Percentiles rank a stretch among this genome's conserved stretches.
phyloP scores from a whole-genome alignment of 208 protist genomes.

The Leishmania tropica region DNA sequence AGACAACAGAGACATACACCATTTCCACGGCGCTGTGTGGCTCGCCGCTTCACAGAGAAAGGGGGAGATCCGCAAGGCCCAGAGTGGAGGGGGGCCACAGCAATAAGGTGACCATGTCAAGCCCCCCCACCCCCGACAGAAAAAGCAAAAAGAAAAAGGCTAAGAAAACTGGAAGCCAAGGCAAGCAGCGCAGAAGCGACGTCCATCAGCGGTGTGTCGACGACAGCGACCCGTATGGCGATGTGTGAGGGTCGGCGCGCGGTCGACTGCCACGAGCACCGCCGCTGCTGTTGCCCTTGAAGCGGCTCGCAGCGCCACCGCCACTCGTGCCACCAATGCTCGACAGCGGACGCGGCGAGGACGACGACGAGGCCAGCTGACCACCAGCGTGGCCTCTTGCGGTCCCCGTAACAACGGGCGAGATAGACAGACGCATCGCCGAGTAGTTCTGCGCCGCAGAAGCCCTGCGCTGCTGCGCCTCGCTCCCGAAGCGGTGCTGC shows the following conservation, averaged over 20 bases:
- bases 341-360: constrained; percentile 12
- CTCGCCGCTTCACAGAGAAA: not conserved
- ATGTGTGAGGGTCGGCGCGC: too few species aligned
- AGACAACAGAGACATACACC: not conserved
- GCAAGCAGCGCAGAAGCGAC: not conserved
- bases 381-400: not conserved
- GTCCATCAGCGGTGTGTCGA: not conserved
- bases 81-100: not conserved
- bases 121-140: not conserved
- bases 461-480: constrained; percentile 26
- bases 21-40: not conserved
- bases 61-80: not conserved
- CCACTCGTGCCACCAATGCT: not conserved
- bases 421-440: constrained; percentile 9
- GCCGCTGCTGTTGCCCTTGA: not conserved
- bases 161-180: not conserved
- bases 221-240: not conserved
- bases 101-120: not conserved
- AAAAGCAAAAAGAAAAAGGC: too few species aligned
- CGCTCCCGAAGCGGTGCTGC: constrained; percentile 30
- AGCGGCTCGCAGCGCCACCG: not conserved
- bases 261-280: not conserved
- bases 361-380: constrained; percentile 2
- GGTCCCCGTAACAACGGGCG: constrained; percentile 1
- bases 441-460: constrained; percentile 1